Base-by-base conservation (phyloP, 106 monocot genomes). In the Dioscorea alata region DNA sequence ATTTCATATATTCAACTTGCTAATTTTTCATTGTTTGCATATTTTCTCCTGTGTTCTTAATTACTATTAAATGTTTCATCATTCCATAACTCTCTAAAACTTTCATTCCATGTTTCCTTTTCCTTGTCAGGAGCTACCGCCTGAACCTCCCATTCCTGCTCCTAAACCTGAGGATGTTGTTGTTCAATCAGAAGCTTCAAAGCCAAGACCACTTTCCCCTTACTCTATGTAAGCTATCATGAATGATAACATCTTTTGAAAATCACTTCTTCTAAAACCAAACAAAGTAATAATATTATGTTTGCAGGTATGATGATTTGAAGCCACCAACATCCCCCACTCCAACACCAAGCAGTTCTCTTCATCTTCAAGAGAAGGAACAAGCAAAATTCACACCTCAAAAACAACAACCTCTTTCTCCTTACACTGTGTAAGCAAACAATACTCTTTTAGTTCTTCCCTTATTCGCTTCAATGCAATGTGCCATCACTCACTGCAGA, bases 301-400 rank as follows among this genome's bases (percentile, higher is more conserved):
- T 76, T 59, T 49, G 23, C 57, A 83, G 82, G 69, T 86, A 83
- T 53, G 79, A 72, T 57, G 79, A 86, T 70, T 49, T 86, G 23
- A 86, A 80, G 74, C 83, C 86, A 13, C 86, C 86, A 53, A 73
- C 76, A 16, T 83, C 85, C 64, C 85, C 85, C 33, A 42, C 74
- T 74, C 82, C 86, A n/a, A 61, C 61, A 20, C 20, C 31, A 52
- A 69, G 68, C 16, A 13, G 52, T 56, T 23, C 35, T 13, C 42
- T 66, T 61, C n/a, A n/a, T n/a, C n/a, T n/a, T n/a, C n/a, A n/a
- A n/a, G n/a, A n/a, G n/a, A n/a, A n/a, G n/a, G n/a, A n/a, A n/a
- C n/a, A n/a, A n/a, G 31, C 28, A 14, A 56, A 76, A 48, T 54
- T 28, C 57, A 23, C 71, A 48, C 52, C 17, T 48, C 57, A 23